Conservation (phyloP, 495 filamentous ascomycete genomes). For the Ramalina peruviana region DNA sequence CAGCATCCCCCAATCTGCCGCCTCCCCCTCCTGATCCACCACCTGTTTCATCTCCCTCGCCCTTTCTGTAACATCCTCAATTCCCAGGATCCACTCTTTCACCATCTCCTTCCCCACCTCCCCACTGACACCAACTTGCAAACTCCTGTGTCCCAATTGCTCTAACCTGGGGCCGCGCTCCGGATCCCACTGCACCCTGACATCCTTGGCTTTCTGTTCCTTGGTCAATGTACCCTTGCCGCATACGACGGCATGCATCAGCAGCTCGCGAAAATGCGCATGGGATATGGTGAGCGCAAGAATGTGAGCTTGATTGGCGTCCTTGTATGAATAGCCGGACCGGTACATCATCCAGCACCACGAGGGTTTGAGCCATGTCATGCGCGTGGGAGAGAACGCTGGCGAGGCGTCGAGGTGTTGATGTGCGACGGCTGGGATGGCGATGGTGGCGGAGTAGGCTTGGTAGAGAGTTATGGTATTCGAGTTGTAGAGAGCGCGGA, state of each 20-base stretch:
- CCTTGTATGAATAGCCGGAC: conserved; percentile 39
- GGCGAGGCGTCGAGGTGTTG: conserved; percentile 40
- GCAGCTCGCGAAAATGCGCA: conserved; percentile 27
- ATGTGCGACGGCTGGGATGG: conserved; percentile 33
- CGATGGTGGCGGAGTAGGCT: conserved; percentile 42
- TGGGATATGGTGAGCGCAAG: conserved; percentile 37
- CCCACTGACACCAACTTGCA: conserved; percentile 46
- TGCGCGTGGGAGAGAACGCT: conserved; percentile 35
- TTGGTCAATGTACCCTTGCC: conserved; percentile 14
- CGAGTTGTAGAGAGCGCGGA: conserved; percentile 35
- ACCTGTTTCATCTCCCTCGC: conserved; percentile 32
- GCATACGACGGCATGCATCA: conserved; percentile 13
- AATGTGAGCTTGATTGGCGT: conserved; percentile 34
- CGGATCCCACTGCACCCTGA: conserved; percentile 51
- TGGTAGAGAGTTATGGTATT: conserved; percentile 45
- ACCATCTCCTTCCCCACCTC: conserved; percentile 29
- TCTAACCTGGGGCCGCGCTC: conserved; percentile 33
- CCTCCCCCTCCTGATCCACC: conserved; percentile 24
- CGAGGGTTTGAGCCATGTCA: conserved; percentile 57
- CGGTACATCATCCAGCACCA: conserved; percentile 56
- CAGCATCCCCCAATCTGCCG: conserved; percentile 23
- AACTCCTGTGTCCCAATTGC: conserved; percentile 33
- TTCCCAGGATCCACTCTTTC: conserved; percentile 36
- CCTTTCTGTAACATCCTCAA: conserved; percentile 43
- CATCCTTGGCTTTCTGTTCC: conserved; percentile 22